phyloP scores from a whole-genome alignment of 2,329 filamentous ascomycete species.

The Paecilomyces fulvus region DNA sequence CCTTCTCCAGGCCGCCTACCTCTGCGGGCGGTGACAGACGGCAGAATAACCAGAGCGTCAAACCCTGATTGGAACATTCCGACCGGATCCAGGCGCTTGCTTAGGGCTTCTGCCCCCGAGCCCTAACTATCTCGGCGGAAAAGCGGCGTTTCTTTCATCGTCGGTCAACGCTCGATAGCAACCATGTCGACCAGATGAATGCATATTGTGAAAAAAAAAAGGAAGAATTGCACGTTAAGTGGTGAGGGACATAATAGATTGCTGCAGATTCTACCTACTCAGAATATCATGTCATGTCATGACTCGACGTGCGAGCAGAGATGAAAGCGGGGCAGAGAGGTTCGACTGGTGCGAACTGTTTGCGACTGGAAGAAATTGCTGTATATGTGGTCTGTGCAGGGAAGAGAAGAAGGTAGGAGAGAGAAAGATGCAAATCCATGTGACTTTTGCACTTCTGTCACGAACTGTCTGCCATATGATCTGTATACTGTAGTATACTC shows the following conservation, averaged over 20 bases:
- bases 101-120: constrained; percentile 5
- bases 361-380: background rate
- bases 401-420: background rate
- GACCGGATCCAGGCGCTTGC: constrained; percentile 2
- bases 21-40: constrained; percentile 20
- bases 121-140: constrained; percentile 3
- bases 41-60: constrained; percentile 23
- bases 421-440: background rate
- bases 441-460: background rate
- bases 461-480: background rate
- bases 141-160: background rate
- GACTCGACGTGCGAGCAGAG: background rate
- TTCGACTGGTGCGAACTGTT: background rate
- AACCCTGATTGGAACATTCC: constrained; percentile 7
- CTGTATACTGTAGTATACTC: background rate
- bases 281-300: background rate
- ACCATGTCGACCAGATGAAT: background rate
- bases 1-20: constrained; percentile 4
- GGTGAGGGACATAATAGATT: background rate
- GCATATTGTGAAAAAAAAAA: background rate
- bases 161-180: background rate
- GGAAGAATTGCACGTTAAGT: background rate
- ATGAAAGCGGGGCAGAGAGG: background rate
- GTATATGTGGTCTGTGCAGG: background rate
- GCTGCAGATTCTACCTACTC: background rate